Evolutionary conservation across 331 rosid species (phyloP).

Genomic region (Pyrus hybrid): DNA sequence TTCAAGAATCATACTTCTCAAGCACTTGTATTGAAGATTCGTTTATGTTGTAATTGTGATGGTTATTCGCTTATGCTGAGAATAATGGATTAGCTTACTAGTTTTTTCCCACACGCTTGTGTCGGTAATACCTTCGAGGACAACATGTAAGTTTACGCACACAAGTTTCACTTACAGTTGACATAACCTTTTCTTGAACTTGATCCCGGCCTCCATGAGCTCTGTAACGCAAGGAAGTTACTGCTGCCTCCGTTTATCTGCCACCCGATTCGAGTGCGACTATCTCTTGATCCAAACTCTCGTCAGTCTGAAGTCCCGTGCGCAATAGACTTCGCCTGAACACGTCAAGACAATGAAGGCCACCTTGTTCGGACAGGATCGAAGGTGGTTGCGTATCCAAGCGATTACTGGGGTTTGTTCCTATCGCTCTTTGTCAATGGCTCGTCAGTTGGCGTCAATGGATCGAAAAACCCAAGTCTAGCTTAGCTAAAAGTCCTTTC

Average conservation of each 20-base stretch:
- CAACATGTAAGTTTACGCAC: too few relatives aligned
- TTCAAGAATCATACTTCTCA: too few relatives aligned
- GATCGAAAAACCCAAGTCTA: slow-evolving; percentile 63
- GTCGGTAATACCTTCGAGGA: too few relatives aligned
- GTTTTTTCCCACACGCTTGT: too few relatives aligned
- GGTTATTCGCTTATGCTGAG: too few relatives aligned
- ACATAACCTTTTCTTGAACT: slow-evolving; percentile 46
- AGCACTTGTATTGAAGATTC: too few relatives aligned
- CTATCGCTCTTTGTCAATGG: slow-evolving; percentile 54
- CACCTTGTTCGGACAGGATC: slow-evolving; percentile 65
- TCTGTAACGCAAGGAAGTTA: slow-evolving; percentile 78
- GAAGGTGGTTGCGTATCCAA: slow-evolving; percentile 29
- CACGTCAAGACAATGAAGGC: slow-evolving; percentile 80
- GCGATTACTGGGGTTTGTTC: slow-evolving; percentile 48
- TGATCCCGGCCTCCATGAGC: slow-evolving; percentile 76
- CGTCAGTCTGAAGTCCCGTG: slow-evolving; percentile 45
- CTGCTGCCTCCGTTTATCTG: slow-evolving; percentile 71
- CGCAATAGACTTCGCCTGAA: slow-evolving; percentile 65
- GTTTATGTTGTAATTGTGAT: too few relatives aligned
- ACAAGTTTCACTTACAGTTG: too few relatives aligned
- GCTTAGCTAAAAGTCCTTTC: slow-evolving; percentile 46
- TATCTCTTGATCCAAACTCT: slow-evolving; percentile 59
- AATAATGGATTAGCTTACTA: too few relatives aligned
- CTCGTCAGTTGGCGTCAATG: slow-evolving; percentile 76
- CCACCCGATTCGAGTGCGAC: slow-evolving; percentile 54